Evolutionary conservation across 73 alveolate species (phyloP), one percentile per base, ranked within the genome.

Genomic region (Paramecium caudatum): DNA sequence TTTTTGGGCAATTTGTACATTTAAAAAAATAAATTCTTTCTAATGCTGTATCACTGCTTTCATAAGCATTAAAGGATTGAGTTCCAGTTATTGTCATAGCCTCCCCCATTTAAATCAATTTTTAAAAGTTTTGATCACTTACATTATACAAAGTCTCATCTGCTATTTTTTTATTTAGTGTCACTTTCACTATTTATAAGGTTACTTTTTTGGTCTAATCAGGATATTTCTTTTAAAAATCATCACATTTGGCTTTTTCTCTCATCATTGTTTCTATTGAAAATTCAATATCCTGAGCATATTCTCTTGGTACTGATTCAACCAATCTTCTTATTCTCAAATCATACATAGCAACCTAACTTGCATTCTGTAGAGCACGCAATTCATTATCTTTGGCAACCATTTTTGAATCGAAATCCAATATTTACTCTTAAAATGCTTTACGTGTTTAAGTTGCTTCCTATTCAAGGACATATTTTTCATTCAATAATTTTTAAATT

Each of bases 281-380:
- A 55, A 23, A 55, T 55, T 55, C 80, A 23, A 55, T 55, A 23
- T 55, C 45, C 15, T 5, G 23, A 23, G 0, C 0, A 23, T 55
- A 55, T 3, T 55, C 80, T 55, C 80, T 55, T 23, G 80, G 80
- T 0, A 55, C 80, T 55, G 23, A 23, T 55, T 55, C 80, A 0
- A 55, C 80, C 7, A 55, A 55, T 55, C 80, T 5, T 55, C 30
- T 27, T 55, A 55, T 55, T 55, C 80, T 55, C 23, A 55, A 55
- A 27, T 55, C 23, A 23, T 55, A 55, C 23, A 10, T 23, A 55
- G 80, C 46, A 21, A 55, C 80, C 9, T 12, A 12, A 1, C 46
- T 43, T 23, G 17, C 23, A 55, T 55, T 55, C n/a, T 55, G 30
- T 55, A 55, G 9, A 27, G 80, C 80, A 5, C 10, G 23, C 23